A percentile compares a stretch with the other conserved stretches of the same genome.
Conservation (phyloP, 2,329 filamentous ascomycete genomes). For the Kalmusia sp. region DNA sequence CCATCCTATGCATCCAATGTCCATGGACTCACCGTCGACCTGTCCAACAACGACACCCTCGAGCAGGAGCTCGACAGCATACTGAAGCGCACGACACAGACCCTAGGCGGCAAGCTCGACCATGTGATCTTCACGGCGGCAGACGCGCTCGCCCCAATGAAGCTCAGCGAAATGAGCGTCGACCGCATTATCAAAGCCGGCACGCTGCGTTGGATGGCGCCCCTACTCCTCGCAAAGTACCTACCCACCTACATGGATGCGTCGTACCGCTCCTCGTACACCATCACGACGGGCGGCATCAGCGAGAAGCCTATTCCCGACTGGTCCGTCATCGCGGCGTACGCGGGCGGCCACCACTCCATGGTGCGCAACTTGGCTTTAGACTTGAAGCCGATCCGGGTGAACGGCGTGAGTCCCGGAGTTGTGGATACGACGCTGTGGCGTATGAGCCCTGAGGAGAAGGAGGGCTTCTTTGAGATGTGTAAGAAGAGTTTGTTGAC, state of each 20-base stretch:
- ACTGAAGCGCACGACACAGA: conserved; percentile 46
- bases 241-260: conserved; percentile 53
- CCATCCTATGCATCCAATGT: conserved; percentile 50
- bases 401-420: conserved; percentile 68
- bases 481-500: conserved; percentile 32
- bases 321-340: conserved; percentile 59
- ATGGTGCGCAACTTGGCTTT: conserved; percentile 65
- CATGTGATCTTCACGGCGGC: conserved; percentile 67
- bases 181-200: conserved; percentile 52
- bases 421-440: conserved; percentile 55
- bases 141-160: conserved; percentile 50
- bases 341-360: conserved; percentile 59
- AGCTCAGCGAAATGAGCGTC: conserved; percentile 52
- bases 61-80: conserved; percentile 57
- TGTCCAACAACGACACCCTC: conserved; percentile 55
- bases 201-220: conserved; percentile 59
- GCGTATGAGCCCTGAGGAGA: conserved; percentile 39
- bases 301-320: conserved; percentile 59
- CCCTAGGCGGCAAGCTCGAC: conserved; percentile 52
- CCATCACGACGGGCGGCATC: conserved; percentile 63
- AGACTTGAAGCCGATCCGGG: conserved; percentile 68
- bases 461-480: conserved; percentile 26
- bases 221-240: conserved; percentile 61
- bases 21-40: conserved; percentile 56
- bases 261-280: conserved; percentile 57